Conservation (phyloP, 1,284 basidiomycete species). For the Ceratobasidium sp. region DNA sequence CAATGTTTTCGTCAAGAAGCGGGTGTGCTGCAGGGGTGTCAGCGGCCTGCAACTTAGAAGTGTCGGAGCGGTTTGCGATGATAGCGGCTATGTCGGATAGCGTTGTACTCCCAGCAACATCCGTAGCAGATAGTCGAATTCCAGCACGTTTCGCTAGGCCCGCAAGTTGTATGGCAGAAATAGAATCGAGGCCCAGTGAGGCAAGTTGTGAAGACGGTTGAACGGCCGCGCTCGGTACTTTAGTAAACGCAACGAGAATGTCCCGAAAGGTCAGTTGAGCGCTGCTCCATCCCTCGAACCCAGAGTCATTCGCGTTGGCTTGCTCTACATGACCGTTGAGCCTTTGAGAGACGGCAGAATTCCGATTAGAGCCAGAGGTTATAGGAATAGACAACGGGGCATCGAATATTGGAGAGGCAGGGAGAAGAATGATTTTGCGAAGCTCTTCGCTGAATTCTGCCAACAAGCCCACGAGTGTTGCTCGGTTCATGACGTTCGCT, state of each 20-base stretch:
- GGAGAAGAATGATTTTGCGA: not conserved
- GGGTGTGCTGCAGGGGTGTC: not conserved
- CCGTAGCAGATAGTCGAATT: constrained; percentile 33
- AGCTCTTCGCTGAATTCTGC: constrained; percentile 14
- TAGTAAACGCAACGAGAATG: constrained; percentile 34
- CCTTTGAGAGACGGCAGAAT: not conserved
- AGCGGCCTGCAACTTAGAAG: not conserved
- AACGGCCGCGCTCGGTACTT: constrained; percentile 34
- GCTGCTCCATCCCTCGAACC: constrained; percentile 35
- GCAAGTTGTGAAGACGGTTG: constrained; percentile 40
- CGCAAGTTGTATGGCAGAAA: constrained; percentile 66
- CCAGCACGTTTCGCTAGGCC: constrained; percentile 61
- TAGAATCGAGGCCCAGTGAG: constrained; percentile 68
- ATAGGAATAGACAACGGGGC: not conserved
- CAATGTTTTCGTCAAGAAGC: constrained; percentile 20
- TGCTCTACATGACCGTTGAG: not conserved
- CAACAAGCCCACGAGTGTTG: constrained; percentile 11
- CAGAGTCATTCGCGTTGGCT: not conserved
- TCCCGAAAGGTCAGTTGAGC: constrained; percentile 33
- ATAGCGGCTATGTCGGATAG: constrained; percentile 34
- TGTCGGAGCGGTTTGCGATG: constrained; percentile 18
- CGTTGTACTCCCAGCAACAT: constrained; percentile 36
- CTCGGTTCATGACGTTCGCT: constrained; percentile 23
- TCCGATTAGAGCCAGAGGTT: not conserved
- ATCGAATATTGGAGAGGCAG: constrained; percentile 14